phyloP scores from a whole-genome alignment of 768 basidiomycete species.

The Hericium alpestre region DNA sequence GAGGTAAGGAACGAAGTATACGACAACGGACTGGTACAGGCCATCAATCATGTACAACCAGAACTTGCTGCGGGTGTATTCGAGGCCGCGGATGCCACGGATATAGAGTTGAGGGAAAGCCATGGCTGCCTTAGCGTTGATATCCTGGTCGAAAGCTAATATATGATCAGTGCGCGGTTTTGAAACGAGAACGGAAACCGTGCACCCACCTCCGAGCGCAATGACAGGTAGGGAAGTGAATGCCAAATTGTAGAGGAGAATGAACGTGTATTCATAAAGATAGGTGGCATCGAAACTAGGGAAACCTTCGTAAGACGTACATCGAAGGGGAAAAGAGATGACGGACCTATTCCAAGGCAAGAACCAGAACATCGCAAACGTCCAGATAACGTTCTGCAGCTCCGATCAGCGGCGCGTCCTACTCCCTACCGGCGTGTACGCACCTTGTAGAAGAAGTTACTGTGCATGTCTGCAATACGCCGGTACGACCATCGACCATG shows the following conservation, averaged over 20 bases:
- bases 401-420: constrained; percentile 5
- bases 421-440: constrained; percentile 10
- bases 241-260: constrained; percentile 80
- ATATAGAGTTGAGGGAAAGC: constrained; percentile 95
- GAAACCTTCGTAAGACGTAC: constrained; percentile 12
- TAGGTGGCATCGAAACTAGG: constrained; percentile 87
- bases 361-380: constrained; percentile 89
- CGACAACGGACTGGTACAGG: constrained; percentile 80
- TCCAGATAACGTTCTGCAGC: constrained; percentile 80
- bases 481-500: constrained; percentile 98
- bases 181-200: background rate
- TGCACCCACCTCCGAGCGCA: constrained; percentile 64
- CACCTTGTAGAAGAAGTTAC: constrained; percentile 98
- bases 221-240: constrained; percentile 94
- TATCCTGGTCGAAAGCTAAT: constrained; percentile 88
- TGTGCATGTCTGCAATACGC: constrained; percentile 92
- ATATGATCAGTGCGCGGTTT: background rate
- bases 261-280: constrained; percentile 90
- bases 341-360: constrained; percentile 76
- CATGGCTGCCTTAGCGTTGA: constrained; percentile 79
- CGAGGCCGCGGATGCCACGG: constrained; percentile 85
- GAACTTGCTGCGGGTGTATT: constrained; percentile 86
- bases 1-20: constrained; percentile 79
- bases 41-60: constrained; percentile 95
- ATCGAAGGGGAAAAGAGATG: background rate